These are phyloP conservation scores for Sphaerulina musiva DNA, from an alignment of 2,329 filamentous ascomycete species.

Conservation along the genomic window DNA sequence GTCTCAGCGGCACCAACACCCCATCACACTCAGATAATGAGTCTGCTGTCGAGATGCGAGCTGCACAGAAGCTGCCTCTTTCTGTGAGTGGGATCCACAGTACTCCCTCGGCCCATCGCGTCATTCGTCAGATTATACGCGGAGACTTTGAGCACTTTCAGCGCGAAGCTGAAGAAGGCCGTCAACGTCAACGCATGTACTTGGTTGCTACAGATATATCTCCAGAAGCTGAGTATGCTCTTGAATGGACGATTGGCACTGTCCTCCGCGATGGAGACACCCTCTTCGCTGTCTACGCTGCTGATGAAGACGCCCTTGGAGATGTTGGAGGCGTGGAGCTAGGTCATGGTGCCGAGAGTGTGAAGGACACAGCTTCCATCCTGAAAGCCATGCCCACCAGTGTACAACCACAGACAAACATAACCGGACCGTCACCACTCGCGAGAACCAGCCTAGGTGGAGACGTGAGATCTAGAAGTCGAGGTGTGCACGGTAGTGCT, in stretches of 20 bases:
- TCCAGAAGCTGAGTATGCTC: conserved; percentile 85
- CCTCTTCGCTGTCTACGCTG: conserved; percentile 83
- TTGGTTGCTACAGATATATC: conserved; percentile 93
- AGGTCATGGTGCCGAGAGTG: conserved; percentile 66
- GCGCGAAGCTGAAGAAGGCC: conserved; percentile 69
- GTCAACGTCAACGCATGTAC: conserved; percentile 77
- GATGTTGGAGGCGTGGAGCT: conserved; percentile 48
- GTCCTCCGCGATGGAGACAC: conserved; percentile 92
- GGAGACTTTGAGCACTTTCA: conserved; percentile 76
- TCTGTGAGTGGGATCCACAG: conserved; percentile 73
- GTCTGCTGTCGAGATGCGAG: conserved; percentile 75
- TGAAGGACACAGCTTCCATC: conserved; percentile 67
- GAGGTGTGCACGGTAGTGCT: conserved; percentile 42
- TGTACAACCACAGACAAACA: conserved; percentile 23
- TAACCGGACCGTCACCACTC: conserved; percentile 32
- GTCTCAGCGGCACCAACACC: conserved; percentile 52
- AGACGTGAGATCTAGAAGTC: conserved; percentile 26
- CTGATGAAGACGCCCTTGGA: conserved; percentile 68
- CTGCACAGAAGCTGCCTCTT: conserved; percentile 77
- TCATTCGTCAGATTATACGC: conserved; percentile 82
- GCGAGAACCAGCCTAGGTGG: conserved; percentile 15
- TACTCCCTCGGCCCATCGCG: conserved; percentile 68
- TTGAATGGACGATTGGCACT: conserved; percentile 97
- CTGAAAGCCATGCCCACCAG: conserved; percentile 56
- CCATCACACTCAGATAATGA: conserved; percentile 76